phyloP scores from a whole-genome alignment of 345 rosid species.

The Arabis alpina region DNA sequence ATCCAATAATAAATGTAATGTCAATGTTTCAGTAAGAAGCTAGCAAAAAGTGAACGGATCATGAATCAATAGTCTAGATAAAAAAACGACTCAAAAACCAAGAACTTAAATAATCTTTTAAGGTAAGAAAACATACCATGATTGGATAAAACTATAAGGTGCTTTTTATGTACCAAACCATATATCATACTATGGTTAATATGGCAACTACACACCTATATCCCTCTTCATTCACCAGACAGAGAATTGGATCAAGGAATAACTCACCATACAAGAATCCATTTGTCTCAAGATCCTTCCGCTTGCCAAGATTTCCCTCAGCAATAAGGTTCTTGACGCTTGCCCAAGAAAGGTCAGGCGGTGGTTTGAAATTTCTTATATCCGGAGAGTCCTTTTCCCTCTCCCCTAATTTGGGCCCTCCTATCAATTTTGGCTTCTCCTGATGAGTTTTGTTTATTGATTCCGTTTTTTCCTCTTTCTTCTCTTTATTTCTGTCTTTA shows the following conservation, averaged over 20 bases:
- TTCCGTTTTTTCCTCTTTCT: constrained; percentile 48
- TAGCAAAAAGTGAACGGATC: neutral
- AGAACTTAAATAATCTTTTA: neutral
- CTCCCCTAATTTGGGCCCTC: constrained; percentile 30
- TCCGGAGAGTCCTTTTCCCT: constrained; percentile 25
- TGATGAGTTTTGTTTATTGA: constrained; percentile 43
- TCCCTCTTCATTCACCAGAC: constrained; percentile 38
- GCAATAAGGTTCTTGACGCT: constrained; percentile 24
- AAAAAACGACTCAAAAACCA: neutral
- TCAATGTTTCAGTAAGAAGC: constrained; percentile 43
- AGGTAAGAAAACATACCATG: constrained; percentile 40
- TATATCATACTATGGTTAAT: constrained; percentile 28
- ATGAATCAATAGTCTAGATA: neutral
- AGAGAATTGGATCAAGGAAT: constrained; percentile 35
- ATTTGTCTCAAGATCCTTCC: constrained; percentile 61
- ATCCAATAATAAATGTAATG: too few relatives aligned
- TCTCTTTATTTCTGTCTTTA: constrained; percentile 45
- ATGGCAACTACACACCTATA: constrained; percentile 38
- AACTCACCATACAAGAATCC: constrained; percentile 72
- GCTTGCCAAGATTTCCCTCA: constrained; percentile 56
- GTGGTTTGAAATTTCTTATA: constrained; percentile 12
- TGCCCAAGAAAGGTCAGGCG: constrained; percentile 23
- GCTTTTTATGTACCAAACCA: constrained; percentile 29
- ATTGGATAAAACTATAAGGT: constrained; percentile 35
- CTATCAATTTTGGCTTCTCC: constrained; percentile 44